Evolutionary conservation across 2,329 filamentous ascomycete species (phyloP), one percentile per base, ranked within the genome.

Genomic region (Trichoderma brevicompactum): DNA sequence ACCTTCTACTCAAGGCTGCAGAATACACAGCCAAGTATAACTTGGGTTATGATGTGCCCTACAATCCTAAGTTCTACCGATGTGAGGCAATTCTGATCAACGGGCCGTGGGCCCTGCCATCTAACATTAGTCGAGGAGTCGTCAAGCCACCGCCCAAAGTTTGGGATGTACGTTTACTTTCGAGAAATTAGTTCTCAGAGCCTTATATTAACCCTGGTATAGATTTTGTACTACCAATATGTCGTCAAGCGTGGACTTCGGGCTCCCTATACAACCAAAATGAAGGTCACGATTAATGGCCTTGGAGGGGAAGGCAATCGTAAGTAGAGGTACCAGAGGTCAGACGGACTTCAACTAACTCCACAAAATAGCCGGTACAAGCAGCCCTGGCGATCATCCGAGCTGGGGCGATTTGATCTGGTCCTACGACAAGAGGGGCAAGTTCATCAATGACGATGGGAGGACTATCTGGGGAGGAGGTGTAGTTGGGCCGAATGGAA

Each of bases 1-100:
- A 49, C 9, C 46, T 49, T 49, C 13, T 49, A 32, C 46, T 49
- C 46, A 49, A 49, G 46, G 46, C 46, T 13, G 19, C 46, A 0
- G 46, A 32, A 49, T 49, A 49, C 12, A 49, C 23, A 49, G 46
- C 46, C 0, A 49, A 49, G 3, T 49, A 32, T 13, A 49, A 49
- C 19, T 32, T 49, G 46, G 46, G 46, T 15, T 49, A 49, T 8
- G 19, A 49, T 49, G 46, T 49, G 23, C 46, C 46, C 1, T 49
- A 49, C 46, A 19, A 49, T 28, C 46, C 46, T 1, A 49, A 49
- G 13, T 49, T 49, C 13, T 49, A 49, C 3, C 46, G 46, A 8
- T 49, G 46, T n/a, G 46, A 49, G 46, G 46, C 46, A 49, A 49
- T 49, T 32, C 13, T 49, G 19, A 49, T 49, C 5, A 49, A 49